phyloP scores from a whole-genome alignment of 2,329 filamentous ascomycete species.

The Pyrenophora seminiperda region DNA sequence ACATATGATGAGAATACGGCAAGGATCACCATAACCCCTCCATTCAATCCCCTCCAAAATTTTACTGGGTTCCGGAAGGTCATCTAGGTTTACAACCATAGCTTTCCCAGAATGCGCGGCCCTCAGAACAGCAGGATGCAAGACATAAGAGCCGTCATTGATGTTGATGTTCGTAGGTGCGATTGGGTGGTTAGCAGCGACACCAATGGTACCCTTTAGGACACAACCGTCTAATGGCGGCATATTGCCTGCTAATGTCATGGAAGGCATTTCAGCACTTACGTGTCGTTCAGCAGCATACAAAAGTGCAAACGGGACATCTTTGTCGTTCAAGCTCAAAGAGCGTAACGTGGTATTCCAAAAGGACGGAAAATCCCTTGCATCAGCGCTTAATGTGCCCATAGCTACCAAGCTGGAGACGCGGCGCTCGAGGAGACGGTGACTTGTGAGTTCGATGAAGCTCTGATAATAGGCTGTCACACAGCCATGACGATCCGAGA shows the following conservation, averaged over 20 bases:
- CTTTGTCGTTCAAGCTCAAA: constrained; percentile 69
- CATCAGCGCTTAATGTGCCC: constrained; percentile 71
- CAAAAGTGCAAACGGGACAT: constrained; percentile 34
- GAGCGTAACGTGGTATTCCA: constrained; percentile 71
- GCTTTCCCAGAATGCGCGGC: constrained; percentile 36
- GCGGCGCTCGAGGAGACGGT: constrained; percentile 28
- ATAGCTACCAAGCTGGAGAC: constrained; percentile 63
- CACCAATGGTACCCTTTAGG: constrained; percentile 35
- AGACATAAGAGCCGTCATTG: constrained; percentile 23
- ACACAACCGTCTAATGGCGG: constrained; percentile 21
- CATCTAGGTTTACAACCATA: constrained; percentile 36
- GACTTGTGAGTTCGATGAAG: constrained; percentile 74
- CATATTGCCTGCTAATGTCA: constrained; percentile 23
- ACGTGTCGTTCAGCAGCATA: constrained; percentile 28
- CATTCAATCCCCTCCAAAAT: constrained; percentile 38
- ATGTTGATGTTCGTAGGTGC: constrained; percentile 35
- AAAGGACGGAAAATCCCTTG: constrained; percentile 70
- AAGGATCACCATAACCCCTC: constrained; percentile 45
- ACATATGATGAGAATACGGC: constrained; percentile 42
- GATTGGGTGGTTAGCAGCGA: constrained; percentile 29
- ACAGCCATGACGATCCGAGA: constrained; percentile 70
- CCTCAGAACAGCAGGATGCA: constrained; percentile 33
- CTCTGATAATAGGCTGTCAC: constrained; percentile 77
- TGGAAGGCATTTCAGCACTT: constrained; percentile 19
- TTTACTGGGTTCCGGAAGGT: constrained; percentile 32